Evolutionary conservation across 2,329 filamentous ascomycete genomes (phyloP).

Genomic region (Alternaria conjuncta): DNA sequence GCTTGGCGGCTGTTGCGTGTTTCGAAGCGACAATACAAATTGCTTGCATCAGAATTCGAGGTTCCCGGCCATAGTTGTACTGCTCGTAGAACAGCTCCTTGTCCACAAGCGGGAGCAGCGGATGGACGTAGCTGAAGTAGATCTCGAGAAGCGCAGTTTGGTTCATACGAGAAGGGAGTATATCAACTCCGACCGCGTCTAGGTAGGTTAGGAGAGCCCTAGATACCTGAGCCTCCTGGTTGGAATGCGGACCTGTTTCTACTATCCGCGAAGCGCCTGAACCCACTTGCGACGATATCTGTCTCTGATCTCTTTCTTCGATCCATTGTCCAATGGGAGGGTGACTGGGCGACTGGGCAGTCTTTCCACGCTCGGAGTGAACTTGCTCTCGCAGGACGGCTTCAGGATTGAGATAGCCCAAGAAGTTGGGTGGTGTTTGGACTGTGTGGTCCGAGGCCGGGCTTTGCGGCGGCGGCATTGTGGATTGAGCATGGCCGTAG

Average conservation of each 20-base stretch:
- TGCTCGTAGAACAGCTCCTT: constrained; percentile 50
- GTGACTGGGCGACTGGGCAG: constrained; percentile 36
- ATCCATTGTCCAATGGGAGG: constrained; percentile 47
- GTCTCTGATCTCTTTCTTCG: constrained; percentile 37
- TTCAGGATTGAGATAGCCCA: constrained; percentile 57
- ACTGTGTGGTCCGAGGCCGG: constrained; percentile 38
- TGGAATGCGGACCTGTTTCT: constrained; percentile 41
- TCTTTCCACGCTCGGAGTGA: constrained; percentile 41
- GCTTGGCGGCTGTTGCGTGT: constrained; percentile 51
- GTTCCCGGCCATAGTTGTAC: constrained; percentile 44
- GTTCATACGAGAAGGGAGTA: constrained; percentile 44
- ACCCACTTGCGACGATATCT: constrained; percentile 29
- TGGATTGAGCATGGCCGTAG: constrained; percentile 34
- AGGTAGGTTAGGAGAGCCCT: constrained; percentile 46
- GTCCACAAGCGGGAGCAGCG: constrained; percentile 56
- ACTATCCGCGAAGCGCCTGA: constrained; percentile 31
- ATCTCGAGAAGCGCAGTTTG: constrained; percentile 52
- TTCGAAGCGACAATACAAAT: constrained; percentile 58
- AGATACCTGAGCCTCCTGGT: constrained; percentile 40
- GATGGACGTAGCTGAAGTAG: constrained; percentile 56
- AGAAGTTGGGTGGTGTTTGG: constrained; percentile 50
- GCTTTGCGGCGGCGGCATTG: constrained; percentile 43
- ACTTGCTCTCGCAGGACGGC: constrained; percentile 54
- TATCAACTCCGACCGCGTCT: constrained; percentile 45
- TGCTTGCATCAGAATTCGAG: constrained; percentile 52